Evolutionary conservation across 2,329 filamentous ascomycete genomes (phyloP), one percentile per base, ranked within the genome.

Genomic region (Botryotinia narcissicola): DNA sequence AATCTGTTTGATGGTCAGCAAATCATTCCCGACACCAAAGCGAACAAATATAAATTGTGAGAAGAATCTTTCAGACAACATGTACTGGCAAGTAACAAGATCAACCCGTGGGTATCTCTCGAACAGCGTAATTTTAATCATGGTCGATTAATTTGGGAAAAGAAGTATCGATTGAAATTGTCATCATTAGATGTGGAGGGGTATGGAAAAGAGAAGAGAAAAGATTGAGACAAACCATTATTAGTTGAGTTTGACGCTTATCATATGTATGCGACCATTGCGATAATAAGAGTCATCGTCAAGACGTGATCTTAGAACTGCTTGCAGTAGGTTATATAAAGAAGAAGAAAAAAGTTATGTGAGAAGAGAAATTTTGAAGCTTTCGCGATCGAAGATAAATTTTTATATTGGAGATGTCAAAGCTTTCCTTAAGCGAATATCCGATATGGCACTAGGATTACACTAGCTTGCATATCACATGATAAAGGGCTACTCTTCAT

Each of bases 61-160:
- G 4, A 59, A 59, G 25, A 46, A 66, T 74, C 75, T 76, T 84
- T 94, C 92, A 94, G 92, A 93, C 90, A 90, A 88, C 85, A 84
- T 86, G 91, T 94, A 94, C 92, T 95, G 92, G 92, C 92, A 93
- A 94, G 92, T 94, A 94, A 91, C 92, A 93, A 90, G 89, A 87
- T 83, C 81, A 83, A 86, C 81, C 81, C 84, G 85, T 82, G 85
- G 82, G 84, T 84, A 84, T 84, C 81, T 85, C 89, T 91, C 90
- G 89, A 86, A 88, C 85, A 91, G 88, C 77, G 76, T 87, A 86
- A 85, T 85, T 81, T 91, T 93, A 90, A 89, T 94, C 92, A 95
- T 91, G 91, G 91, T 90, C 92, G 92, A 93, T 88, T 95, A 91
- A 85, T 91, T 87, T 90, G 88, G 91, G 91, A 92, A 94, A 94